Conservation (phyloP, 306 rosid genomes). For the Senna tora region DNA sequence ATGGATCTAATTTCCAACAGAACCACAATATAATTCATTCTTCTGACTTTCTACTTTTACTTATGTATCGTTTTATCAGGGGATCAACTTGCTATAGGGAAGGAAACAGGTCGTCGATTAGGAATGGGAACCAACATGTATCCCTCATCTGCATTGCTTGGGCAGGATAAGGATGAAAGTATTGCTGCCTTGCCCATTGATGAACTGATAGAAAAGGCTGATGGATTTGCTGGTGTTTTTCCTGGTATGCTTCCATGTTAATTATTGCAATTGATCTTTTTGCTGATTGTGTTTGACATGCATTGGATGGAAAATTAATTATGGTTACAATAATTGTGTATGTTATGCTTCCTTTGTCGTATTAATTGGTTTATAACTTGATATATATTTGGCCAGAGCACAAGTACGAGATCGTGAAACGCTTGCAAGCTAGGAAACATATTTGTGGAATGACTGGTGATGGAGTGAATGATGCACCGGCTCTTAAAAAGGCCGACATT, state of each 20-base stretch:
- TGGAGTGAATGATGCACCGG: constrained; percentile 99
- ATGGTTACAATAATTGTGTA: not conserved
- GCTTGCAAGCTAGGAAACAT: constrained; percentile 97
- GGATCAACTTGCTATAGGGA: constrained; percentile 96
- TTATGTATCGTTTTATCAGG: constrained; percentile 51
- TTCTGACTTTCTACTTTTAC: constrained; percentile 13
- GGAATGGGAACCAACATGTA: constrained; percentile 99
- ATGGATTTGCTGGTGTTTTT: constrained; percentile 97
- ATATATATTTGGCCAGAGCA: constrained; percentile 65
- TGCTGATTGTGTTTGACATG: constrained; percentile 17
- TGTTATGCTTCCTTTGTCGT: constrained; percentile 32
- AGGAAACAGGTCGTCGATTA: constrained; percentile 98
- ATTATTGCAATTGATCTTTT: constrained; percentile 17
- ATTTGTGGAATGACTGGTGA: constrained; percentile 99
- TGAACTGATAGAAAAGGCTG: constrained; percentile 94
- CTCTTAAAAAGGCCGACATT: constrained; percentile 98
- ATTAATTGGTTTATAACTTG: constrained; percentile 20
- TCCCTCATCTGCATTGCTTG: constrained; percentile 96
- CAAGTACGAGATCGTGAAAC: constrained; percentile 97
- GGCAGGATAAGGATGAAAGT: constrained; percentile 92
- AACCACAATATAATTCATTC: constrained; percentile 12
- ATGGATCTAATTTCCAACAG: not conserved
- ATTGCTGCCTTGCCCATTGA: constrained; percentile 89
- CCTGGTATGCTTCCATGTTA: constrained; percentile 65
- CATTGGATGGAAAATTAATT: constrained; percentile 14